phyloP scores from a whole-genome alignment of 2,329 filamentous ascomycete genomes.

The Byssothecium circinans region DNA sequence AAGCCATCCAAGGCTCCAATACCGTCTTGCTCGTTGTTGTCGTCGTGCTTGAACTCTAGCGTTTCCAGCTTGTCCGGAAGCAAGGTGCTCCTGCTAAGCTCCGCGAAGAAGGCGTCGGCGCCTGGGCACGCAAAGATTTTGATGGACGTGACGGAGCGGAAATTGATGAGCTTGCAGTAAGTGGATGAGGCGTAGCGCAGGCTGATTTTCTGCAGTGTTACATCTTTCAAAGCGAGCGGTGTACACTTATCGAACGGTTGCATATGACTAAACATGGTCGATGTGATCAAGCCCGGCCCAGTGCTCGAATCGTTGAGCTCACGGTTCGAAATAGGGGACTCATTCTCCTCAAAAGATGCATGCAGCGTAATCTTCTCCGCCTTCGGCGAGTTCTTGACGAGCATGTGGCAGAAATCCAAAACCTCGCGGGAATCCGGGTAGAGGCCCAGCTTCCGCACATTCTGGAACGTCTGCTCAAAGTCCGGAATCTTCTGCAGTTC shows the following conservation, averaged over 20 bases:
- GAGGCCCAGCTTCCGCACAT: constrained; percentile 49
- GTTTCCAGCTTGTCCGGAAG: constrained; percentile 50
- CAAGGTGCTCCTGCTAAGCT: constrained; percentile 49
- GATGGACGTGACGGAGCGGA: constrained; percentile 47
- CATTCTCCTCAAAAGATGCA: constrained; percentile 48
- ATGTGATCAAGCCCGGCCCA: constrained; percentile 50
- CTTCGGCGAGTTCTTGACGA: constrained; percentile 45
- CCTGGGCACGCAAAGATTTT: constrained; percentile 50
- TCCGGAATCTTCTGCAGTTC: constrained; percentile 47
- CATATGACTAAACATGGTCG: constrained; percentile 51
- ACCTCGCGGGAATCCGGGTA: constrained; percentile 52
- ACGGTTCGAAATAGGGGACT: constrained; percentile 37
- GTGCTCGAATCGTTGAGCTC: constrained; percentile 53
- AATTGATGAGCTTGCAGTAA: constrained; percentile 53
- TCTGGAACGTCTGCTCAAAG: constrained; percentile 46
- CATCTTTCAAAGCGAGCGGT: constrained; percentile 48
- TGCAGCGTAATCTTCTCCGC: constrained; percentile 53
- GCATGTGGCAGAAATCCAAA: constrained; percentile 47
- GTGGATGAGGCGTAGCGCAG: constrained; percentile 52
- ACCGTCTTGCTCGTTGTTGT: constrained; percentile 52
- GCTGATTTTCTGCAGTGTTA: constrained; percentile 50
- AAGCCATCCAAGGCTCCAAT: constrained; percentile 52
- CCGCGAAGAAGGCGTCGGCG: constrained; percentile 51
- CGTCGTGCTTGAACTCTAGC: constrained; percentile 52
- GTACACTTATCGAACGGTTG: constrained; percentile 51